phyloP scores from a whole-genome alignment of 805 yeast genomes.

The Myxozyma neglecta region DNA sequence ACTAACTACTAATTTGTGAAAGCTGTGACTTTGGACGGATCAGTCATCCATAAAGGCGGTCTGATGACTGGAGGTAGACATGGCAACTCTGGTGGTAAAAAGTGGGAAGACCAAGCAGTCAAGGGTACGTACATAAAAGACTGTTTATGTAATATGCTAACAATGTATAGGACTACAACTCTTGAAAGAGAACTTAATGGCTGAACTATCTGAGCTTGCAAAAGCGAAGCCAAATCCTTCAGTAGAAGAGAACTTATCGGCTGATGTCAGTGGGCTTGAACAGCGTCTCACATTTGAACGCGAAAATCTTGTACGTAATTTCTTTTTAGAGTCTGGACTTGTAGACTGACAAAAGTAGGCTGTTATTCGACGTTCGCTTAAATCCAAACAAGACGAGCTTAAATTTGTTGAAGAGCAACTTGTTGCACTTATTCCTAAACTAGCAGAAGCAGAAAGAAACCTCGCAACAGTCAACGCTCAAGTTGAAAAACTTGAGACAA shows the following conservation, averaged over 20 bases:
- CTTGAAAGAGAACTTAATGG: constrained; percentile 52
- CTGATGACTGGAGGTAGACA: constrained; percentile 88
- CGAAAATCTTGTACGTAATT: constrained; percentile 35
- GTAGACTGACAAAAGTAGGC: constrained; percentile 1
- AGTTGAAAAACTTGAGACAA: constrained; percentile 45
- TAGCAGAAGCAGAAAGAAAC: constrained; percentile 35
- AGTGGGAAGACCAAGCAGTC: constrained; percentile 62
- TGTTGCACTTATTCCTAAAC: constrained; percentile 48
- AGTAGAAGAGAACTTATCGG: constrained; percentile 56
- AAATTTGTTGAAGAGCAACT: constrained; percentile 24
- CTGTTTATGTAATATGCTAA: not conserved
- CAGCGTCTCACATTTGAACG: constrained; percentile 38
- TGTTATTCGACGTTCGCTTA: constrained; percentile 26
- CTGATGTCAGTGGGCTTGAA: constrained; percentile 54
- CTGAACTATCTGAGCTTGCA: constrained; percentile 51
- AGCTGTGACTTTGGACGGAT: constrained; percentile 78
- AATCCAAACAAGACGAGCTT: constrained; percentile 38
- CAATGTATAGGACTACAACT: constrained; percentile 51
- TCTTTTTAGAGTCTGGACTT: not conserved
- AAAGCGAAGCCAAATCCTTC: constrained; percentile 53
- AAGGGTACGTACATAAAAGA: constrained; percentile 8
- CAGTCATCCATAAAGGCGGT: constrained; percentile 80
- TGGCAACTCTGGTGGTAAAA: constrained; percentile 47
- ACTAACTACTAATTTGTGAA: not conserved
- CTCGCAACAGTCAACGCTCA: constrained; percentile 38